Percentiles rank a stretch among this genome's conserved stretches.
Conservation (phyloP, 78 protist species). For the Emiliania huxleyi region DNA sequence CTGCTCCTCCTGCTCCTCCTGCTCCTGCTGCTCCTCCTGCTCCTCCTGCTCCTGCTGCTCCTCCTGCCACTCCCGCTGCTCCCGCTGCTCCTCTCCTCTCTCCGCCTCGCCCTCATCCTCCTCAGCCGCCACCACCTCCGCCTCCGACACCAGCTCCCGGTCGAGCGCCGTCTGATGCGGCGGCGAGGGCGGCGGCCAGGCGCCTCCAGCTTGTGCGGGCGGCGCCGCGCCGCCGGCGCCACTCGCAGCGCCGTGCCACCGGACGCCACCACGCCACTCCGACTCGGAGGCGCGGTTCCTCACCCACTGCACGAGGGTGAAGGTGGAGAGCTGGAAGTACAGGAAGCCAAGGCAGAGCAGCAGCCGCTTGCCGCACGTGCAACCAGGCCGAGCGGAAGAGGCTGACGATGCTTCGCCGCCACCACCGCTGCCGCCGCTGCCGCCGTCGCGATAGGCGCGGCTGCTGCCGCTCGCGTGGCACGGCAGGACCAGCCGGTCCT, state of each 20-base stretch:
- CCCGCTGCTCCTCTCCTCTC: neutral
- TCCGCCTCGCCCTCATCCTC: neutral
- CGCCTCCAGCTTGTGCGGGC: too few relatives aligned
- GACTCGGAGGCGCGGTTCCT: neutral
- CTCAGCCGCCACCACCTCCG: neutral
- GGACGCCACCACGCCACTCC: neutral
- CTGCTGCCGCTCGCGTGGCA: too few relatives aligned
- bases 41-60: neutral
- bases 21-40: neutral
- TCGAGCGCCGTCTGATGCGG: neutral
- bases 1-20: neutral
- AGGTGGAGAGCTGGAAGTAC: constrained; percentile 10
- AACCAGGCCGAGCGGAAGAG: neutral
- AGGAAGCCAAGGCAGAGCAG: neutral
- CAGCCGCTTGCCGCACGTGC: neutral
- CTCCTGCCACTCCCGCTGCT: neutral
- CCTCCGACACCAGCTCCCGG: neutral
- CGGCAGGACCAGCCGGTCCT: too few relatives aligned
- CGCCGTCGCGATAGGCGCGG: too few relatives aligned
- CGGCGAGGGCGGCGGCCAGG: neutral
- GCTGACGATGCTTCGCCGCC: too few relatives aligned
- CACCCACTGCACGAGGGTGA: neutral
- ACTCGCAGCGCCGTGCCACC: neutral
- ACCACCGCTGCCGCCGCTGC: too few relatives aligned
- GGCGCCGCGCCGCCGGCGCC: neutral